A percentile compares a stretch with the other conserved stretches of the same genome.
Conservation (phyloP, 192 early-diverging fungal genomes). For the Entomortierella chlamydospora region DNA sequence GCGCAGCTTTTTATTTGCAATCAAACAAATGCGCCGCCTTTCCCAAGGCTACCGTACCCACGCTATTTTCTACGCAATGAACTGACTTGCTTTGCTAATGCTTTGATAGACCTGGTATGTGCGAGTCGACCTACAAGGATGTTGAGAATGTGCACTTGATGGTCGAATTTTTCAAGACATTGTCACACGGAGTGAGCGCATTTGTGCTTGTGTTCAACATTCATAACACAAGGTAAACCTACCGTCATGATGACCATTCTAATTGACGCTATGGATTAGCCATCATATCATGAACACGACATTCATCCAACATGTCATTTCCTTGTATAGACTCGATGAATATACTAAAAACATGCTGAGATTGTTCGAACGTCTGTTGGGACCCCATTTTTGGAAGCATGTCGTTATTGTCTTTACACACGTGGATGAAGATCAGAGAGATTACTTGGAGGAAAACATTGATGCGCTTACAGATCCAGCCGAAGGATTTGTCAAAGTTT, state of each 20-base stretch:
- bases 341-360: constrained; percentile 64
- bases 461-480: constrained; percentile 54
- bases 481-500: constrained; percentile 60
- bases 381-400: constrained; percentile 65
- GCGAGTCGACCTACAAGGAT: constrained; percentile 57
- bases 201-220: constrained; percentile 66
- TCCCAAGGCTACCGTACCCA: too few species aligned
- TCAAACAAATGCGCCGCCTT: too few species aligned
- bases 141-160: constrained; percentile 57
- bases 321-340: constrained; percentile 55
- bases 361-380: constrained; percentile 60
- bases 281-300: not conserved
- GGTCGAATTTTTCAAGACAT: constrained; percentile 60
- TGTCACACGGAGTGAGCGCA: constrained; percentile 62
- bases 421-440: constrained; percentile 60
- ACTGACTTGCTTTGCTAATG: too few species aligned
- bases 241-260: not conserved
- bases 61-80: too few species aligned
- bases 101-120: constrained; percentile 55
- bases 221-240: constrained; percentile 63
- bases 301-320: not conserved
- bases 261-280: not conserved
- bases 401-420: constrained; percentile 66
- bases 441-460: constrained; percentile 59
- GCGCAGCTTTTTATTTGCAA: too few species aligned